phyloP scores from a whole-genome alignment of 2,329 filamentous ascomycete species.

The Stagonosporopsis tanaceti region DNA sequence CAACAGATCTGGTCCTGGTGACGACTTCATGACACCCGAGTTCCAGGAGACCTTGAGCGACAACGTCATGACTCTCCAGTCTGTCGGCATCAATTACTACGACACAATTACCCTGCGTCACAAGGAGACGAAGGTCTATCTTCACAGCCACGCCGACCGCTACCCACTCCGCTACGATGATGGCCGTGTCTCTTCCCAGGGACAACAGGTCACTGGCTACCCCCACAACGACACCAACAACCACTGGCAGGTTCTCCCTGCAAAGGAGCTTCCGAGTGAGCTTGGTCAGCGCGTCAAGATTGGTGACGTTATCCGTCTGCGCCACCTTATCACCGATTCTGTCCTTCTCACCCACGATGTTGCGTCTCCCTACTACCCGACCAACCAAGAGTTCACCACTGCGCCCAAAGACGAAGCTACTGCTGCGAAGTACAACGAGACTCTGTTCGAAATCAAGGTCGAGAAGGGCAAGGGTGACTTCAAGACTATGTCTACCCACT shows the following conservation, averaged over 20 bases:
- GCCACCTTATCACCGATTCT: conserved; percentile 85
- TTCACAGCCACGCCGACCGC: conserved; percentile 88
- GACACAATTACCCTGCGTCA: conserved; percentile 88
- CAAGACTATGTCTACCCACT: conserved; percentile 88
- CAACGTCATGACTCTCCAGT: conserved; percentile 89
- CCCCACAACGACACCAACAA: conserved; percentile 99
- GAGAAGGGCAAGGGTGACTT: conserved; percentile 87
- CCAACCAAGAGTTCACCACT: conserved; percentile 98
- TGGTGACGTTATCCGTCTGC: conserved; percentile 84
- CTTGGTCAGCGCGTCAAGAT: conserved; percentile 75
- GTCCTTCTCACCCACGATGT: conserved; percentile 94
- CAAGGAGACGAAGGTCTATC: conserved; percentile 96
- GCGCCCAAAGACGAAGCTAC: conserved; percentile 75
- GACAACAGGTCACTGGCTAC: conserved; percentile 97
- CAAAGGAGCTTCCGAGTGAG: conserved; percentile 58
- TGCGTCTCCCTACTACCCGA: conserved; percentile 93
- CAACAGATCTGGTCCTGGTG: conserved; percentile 86
- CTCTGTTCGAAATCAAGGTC: conserved; percentile 89
- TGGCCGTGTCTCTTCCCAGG: conserved; percentile 93
- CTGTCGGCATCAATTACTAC: conserved; percentile 87
- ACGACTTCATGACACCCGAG: conserved; percentile 98
- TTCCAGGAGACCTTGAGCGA: conserved; percentile 98
- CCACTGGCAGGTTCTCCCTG: conserved; percentile 90
- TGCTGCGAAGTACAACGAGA: conserved; percentile 81
- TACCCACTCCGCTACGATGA: conserved; percentile 98